These are phyloP conservation scores for Metschnikowia koreensis DNA, from an alignment of 805 yeast genomes.

Conservation along the genomic window DNA sequence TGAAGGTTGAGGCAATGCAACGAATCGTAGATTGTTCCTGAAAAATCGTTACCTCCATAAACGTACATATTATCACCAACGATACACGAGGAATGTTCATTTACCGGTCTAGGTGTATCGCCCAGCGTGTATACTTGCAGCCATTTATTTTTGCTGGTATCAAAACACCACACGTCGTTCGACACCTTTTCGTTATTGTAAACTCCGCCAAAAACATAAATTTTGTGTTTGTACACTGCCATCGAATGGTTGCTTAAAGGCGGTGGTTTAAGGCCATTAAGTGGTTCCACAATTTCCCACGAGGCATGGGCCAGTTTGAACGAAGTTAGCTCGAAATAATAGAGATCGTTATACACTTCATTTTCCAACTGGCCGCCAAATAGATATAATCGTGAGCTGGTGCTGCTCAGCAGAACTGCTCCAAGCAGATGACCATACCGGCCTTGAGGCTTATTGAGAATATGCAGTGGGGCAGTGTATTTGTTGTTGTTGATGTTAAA, in stretches of 20 bases:
- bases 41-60: conserved; percentile 82
- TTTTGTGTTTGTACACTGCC: conserved; percentile 71
- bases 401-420: conserved; percentile 53
- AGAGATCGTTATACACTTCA: conserved; percentile 79
- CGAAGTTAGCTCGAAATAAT: conserved; percentile 81
- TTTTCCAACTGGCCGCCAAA: conserved; percentile 95
- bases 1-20: conserved; percentile 75
- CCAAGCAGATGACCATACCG: conserved; percentile 92
- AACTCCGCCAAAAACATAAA: conserved; percentile 88
- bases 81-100: conserved; percentile 85
- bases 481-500: conserved; percentile 57
- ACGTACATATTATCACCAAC: conserved; percentile 77
- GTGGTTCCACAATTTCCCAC: conserved; percentile 74
- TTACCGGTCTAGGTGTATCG: conserved; percentile 76
- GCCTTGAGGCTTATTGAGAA: conserved; percentile 71
- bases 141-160: conserved; percentile 71
- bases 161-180: conserved; percentile 78
- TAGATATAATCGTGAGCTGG: conserved; percentile 60
- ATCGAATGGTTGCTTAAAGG: conserved; percentile 90
- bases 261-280: conserved; percentile 56
- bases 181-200: conserved; percentile 66
- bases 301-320: conserved; percentile 79
- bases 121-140: conserved; percentile 67
- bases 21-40: conserved; percentile 65
- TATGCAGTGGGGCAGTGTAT: conserved; percentile 45